phyloP scores from a whole-genome alignment of 2,329 filamentous ascomycete species.

The Coniochaeta sp. region DNA sequence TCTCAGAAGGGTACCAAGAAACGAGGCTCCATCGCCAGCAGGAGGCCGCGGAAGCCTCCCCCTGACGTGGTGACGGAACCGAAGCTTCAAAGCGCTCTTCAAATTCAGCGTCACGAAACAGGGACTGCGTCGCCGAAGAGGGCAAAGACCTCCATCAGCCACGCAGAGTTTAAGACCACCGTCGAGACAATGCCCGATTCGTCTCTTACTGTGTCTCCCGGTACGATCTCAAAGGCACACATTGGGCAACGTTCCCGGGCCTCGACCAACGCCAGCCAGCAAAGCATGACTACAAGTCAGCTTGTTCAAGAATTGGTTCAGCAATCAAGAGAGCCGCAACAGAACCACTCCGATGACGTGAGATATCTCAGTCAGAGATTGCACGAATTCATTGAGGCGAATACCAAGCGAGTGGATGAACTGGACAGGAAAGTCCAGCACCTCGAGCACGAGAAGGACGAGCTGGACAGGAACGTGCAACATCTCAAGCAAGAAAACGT shows the following conservation, averaged over 20 bases:
- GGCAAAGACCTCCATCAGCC: background rate
- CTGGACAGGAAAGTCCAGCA: too few species aligned
- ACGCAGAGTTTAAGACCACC: background rate
- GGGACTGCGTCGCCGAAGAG: background rate
- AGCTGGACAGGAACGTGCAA: background rate
- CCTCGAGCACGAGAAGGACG: too few species aligned
- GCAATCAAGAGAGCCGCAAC: background rate
- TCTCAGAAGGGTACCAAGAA: background rate
- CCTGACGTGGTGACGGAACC: background rate
- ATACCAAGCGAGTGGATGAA: background rate
- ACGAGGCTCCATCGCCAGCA: background rate
- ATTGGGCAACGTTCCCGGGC: background rate
- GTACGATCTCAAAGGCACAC: background rate
- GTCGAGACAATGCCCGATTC: background rate
- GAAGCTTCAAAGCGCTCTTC: background rate
- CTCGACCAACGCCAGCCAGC: background rate
- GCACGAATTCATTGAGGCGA: background rate
- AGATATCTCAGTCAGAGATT: background rate
- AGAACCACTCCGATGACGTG: background rate
- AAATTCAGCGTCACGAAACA: background rate
- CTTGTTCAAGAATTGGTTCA: background rate
- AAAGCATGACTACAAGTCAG: background rate
- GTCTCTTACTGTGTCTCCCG: background rate
- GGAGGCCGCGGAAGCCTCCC: background rate
- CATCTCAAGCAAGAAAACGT: background rate